phyloP scores from a whole-genome alignment of 2,329 filamentous ascomycete genomes.

The Ceratocystis cubensis region DNA sequence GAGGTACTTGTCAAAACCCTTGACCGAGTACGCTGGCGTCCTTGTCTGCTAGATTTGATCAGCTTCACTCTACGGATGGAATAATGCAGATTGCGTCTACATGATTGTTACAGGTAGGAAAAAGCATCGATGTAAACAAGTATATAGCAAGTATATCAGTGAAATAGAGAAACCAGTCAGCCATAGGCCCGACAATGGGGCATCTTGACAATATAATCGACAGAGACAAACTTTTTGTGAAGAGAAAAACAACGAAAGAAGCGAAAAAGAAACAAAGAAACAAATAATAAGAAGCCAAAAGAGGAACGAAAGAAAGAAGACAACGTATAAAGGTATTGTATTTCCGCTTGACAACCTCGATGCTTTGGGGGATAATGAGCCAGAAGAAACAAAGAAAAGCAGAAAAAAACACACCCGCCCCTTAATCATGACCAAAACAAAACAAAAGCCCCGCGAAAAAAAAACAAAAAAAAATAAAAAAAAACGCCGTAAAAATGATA shows the following conservation, averaged over 20 bases:
- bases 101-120: neutral
- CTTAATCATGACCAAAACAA: no score
- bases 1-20: neutral
- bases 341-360: neutral
- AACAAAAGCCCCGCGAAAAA: neutral
- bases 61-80: neutral
- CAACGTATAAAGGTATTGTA: neutral
- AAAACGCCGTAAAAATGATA: neutral
- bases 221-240: slow-evolving; percentile 1
- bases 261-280: neutral
- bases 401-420: neutral
- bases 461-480: neutral
- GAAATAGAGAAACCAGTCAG: neutral
- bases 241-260: neutral
- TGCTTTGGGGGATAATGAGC: neutral
- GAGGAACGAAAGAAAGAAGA: neutral
- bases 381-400: slow-evolving; percentile 1
- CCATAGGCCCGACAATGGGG: neutral
- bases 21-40: neutral
- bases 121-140: neutral
- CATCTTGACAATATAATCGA: neutral
- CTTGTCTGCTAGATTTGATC: neutral
- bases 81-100: neutral
- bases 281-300: neutral
- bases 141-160: neutral